A percentile compares a stretch with the other conserved stretches of the same genome.
Conservation (phyloP, 2,329 filamentous ascomycete species). For the Seiridium cupressi region DNA sequence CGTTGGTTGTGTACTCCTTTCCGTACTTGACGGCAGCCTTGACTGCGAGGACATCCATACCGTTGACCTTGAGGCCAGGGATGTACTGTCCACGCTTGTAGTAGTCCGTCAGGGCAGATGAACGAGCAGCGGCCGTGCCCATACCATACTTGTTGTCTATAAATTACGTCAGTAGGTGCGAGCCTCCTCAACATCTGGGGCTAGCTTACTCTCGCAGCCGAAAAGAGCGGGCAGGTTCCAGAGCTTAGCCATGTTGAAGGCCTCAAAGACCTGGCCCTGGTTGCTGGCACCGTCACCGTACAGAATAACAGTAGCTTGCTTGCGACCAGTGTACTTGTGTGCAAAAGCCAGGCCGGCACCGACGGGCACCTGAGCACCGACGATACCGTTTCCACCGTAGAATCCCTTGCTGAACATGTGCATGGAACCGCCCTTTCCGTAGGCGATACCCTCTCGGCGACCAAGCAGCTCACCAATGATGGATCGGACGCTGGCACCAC, state of each 20-base stretch:
- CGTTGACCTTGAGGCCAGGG: slow-evolving; percentile 98
- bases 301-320: slow-evolving; percentile 83
- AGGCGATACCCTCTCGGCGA: slow-evolving; percentile 92
- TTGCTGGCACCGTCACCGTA: slow-evolving; percentile 99
- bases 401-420: slow-evolving; percentile 99
- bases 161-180: not conserved
- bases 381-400: slow-evolving; percentile 98
- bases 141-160: slow-evolving; percentile 99
- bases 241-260: slow-evolving; percentile 99
- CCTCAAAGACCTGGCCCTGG: slow-evolving; percentile 99
- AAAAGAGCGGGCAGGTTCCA: slow-evolving; percentile 97
- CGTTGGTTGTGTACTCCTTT: slow-evolving; percentile 79
- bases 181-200: not conserved
- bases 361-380: slow-evolving; percentile 96
- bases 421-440: slow-evolving; percentile 99
- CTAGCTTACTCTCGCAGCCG: slow-evolving; percentile 87
- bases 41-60: slow-evolving; percentile 97
- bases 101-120: slow-evolving; percentile 96
- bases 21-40: slow-evolving; percentile 94
- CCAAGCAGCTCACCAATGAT: slow-evolving; percentile 96
- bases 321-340: slow-evolving; percentile 87
- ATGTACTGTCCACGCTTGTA: slow-evolving; percentile 99
- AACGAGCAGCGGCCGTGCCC: slow-evolving; percentile 93
- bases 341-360: slow-evolving; percentile 96
- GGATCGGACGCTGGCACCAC: slow-evolving; percentile 82